A percentile compares a stretch with the other conserved stretches of the same genome.
These are phyloP conservation scores for Canavalia gladiata DNA, from an alignment of 306 rosid genomes.

Conservation along the genomic window DNA sequence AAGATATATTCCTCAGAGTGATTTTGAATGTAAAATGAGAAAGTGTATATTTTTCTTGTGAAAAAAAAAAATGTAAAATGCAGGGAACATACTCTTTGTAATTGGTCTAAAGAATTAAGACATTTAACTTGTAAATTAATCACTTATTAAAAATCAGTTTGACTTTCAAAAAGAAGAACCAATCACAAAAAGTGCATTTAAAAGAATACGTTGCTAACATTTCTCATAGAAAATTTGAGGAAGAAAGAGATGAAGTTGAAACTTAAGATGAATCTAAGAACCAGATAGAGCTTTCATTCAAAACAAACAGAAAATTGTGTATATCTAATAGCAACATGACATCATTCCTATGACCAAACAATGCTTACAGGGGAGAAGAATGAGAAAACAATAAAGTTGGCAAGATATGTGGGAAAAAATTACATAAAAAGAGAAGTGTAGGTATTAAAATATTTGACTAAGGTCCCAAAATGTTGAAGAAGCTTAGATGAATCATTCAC, in stretches of 20 bases:
- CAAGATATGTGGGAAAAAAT: constrained; percentile 40
- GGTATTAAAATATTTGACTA: constrained; percentile 43
- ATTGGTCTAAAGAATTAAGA: too few relatives aligned
- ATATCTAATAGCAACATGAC: constrained; percentile 42
- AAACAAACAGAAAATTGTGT: constrained; percentile 28
- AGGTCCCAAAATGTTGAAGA: constrained; percentile 40
- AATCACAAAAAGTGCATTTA: too few relatives aligned
- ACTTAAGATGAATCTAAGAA: constrained; percentile 32
- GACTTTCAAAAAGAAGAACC: too few relatives aligned
- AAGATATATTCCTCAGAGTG: too few relatives aligned
- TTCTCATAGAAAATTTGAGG: not conserved
- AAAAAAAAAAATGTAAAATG: too few relatives aligned
- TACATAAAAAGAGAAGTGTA: constrained; percentile 26
- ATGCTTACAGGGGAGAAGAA: constrained; percentile 14
- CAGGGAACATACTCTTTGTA: too few relatives aligned
- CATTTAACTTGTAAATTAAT: too few relatives aligned
- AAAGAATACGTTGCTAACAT: too few relatives aligned
- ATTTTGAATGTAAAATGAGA: too few relatives aligned
- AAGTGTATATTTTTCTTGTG: too few relatives aligned
- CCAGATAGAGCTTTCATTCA: constrained; percentile 36
- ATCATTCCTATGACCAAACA: constrained; percentile 52
- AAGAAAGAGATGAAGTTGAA: constrained; percentile 15
- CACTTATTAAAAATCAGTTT: too few relatives aligned
- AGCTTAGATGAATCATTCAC: constrained; percentile 35
- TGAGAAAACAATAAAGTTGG: constrained; percentile 18